Evolutionary conservation across 805 yeast genomes (phyloP), one percentile per base, ranked within the genome.

Genomic region (Candida koratica): DNA sequence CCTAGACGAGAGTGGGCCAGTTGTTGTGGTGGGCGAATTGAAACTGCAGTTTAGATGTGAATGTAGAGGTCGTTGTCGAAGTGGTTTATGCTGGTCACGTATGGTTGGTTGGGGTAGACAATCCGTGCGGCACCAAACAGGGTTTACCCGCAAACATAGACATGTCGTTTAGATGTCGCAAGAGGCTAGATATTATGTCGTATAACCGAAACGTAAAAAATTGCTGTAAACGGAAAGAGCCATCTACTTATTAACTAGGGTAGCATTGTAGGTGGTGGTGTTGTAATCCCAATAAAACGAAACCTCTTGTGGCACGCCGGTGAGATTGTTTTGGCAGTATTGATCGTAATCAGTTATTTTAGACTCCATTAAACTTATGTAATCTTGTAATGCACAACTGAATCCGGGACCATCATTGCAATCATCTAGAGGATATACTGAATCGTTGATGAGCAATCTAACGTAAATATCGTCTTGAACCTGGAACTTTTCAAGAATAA

Each of bases 371-470:
- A 29, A 26, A 13, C 25, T 25, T 3, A 25, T 13, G 46, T 45
- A 69, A 16, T 61, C 57, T 5, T 51, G 45, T 24, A 67, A 40
- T 57, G 60, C 48, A 39, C 71, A 66, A 6, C 67, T 55, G 41
- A 64, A 66, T 0, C 71, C 71, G 2, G 71, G 71, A 1, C 71
- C 71, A 31, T 45, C 34, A 25, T 55, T 46, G 44, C 71, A 66
- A 25, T 49, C 44, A 28, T 49, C 46, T 25, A 64, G 45, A 4
- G 72, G 72, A 14, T 52, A 28, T 12, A 66, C 72, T 2, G 71
- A 57, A 39, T 66, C 72, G 45, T 66, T 66, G 33, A 66, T 39
- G 28, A 66, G 48, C 40, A 48, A 55, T 38, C 72, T 49, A 9
- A 66, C 65, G 40, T 58, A 66, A 9, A 14, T 18, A 8, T 57